Evolutionary conservation across 129 eudicot genomes (phyloP).

Genomic region (Calendula officinalis): DNA sequence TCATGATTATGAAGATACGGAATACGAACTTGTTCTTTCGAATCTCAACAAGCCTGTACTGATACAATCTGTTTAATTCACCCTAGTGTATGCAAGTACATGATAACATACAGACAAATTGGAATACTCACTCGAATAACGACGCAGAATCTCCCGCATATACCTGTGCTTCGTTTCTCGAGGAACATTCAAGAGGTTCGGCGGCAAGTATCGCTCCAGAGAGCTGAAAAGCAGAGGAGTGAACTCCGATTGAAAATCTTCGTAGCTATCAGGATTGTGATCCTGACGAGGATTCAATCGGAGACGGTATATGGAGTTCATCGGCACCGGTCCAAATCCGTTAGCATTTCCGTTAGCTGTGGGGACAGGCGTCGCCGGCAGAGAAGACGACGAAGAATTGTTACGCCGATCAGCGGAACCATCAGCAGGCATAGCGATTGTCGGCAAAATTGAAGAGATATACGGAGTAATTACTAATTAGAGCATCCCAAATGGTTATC

Average conservation of each 20-base stretch:
- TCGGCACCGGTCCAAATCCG: constrained; percentile 25
- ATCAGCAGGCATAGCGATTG: constrained; percentile 39
- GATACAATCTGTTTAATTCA: constrained; percentile 1
- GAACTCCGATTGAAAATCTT: constrained; percentile 58
- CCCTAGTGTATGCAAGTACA: not conserved
- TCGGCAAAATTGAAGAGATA: not conserved
- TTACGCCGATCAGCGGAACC: constrained; percentile 24
- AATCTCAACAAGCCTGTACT: not conserved
- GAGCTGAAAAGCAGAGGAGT: constrained; percentile 68
- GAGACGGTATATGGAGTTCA: constrained; percentile 44
- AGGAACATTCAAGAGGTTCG: constrained; percentile 41
- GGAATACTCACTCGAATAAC: constrained; percentile 58
- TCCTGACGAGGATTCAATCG: constrained; percentile 56
- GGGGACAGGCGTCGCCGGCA: constrained; percentile 11
- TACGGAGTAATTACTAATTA: no score
- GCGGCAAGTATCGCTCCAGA: constrained; percentile 72
- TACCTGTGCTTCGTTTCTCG: constrained; percentile 56
- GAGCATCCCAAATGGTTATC: no score
- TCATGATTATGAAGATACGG: no score
- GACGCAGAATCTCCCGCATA: constrained; percentile 67
- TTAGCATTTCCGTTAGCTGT: constrained; percentile 39
- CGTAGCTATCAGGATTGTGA: constrained; percentile 67
- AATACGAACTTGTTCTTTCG: no score
- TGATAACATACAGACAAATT: not conserved
- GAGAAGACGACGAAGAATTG: constrained; percentile 17